Percentiles rank a stretch among this genome's conserved stretches.
Conservation (phyloP, 1,139 yeast species). For the Yamadazyma diddensiae region DNA sequence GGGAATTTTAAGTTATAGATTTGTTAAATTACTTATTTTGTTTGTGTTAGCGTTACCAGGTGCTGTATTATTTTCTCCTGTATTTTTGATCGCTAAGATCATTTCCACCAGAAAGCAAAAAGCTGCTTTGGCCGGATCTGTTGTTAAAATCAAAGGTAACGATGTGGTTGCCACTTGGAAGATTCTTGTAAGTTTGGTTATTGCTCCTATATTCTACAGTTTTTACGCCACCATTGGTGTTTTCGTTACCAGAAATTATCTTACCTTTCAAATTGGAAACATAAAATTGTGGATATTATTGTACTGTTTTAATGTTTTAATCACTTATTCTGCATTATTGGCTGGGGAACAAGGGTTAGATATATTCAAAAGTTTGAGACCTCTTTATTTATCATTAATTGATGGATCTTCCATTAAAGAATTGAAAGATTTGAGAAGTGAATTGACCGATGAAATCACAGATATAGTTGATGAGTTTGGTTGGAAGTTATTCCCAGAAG, state of each 20-base stretch:
- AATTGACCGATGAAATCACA: constrained; percentile 43
- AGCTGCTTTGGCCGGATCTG: constrained; percentile 81
- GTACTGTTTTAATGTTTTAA: constrained; percentile 58
- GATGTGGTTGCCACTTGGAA: constrained; percentile 98
- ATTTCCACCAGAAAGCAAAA: constrained; percentile 71
- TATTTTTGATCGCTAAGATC: constrained; percentile 70
- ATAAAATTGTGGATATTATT: constrained; percentile 41
- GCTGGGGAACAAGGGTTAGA: constrained; percentile 95
- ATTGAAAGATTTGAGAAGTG: constrained; percentile 39
- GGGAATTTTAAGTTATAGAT: constrained; percentile 50
- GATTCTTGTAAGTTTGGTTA: constrained; percentile 80
- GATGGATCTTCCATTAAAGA: constrained; percentile 59
- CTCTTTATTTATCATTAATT: constrained; percentile 71
- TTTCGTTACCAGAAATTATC: constrained; percentile 31
- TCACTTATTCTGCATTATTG: constrained; percentile 83
- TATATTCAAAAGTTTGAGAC: constrained; percentile 75
- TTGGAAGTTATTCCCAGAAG: constrained; percentile 44
- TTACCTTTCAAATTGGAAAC: constrained; percentile 21
- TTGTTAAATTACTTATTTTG: constrained; percentile 52
- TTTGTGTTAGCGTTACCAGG: constrained; percentile 79
- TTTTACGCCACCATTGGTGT: constrained; percentile 74
- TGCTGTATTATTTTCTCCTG: constrained; percentile 77
- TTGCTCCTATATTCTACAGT: constrained; percentile 82
- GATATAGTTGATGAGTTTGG: constrained; percentile 45
- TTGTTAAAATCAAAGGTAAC: constrained; percentile 85